Conservation (phyloP, 306 rosid genomes). For the Trichosanthes truncata region DNA sequence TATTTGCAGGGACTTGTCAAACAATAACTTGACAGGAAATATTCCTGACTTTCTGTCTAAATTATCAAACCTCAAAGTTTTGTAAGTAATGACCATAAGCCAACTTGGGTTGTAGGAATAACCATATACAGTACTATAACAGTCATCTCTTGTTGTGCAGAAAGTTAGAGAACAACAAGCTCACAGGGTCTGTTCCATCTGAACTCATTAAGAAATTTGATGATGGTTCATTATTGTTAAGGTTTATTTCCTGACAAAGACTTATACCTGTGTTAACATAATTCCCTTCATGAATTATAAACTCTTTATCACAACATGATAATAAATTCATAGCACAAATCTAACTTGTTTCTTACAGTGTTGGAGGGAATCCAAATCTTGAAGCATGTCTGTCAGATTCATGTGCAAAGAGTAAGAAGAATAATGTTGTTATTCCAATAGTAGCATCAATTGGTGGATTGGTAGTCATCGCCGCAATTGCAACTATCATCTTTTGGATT, state of each 20-base stretch:
- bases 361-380: neutral
- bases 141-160: neutral
- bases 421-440: neutral
- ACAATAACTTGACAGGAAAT: neutral
- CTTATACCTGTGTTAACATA: neutral
- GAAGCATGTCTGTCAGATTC: neutral
- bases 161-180: neutral
- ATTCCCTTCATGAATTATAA: neutral
- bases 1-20: conserved; percentile 5
- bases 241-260: neutral
- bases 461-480: neutral
- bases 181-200: neutral
- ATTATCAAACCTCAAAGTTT: neutral
- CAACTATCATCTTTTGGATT: neutral
- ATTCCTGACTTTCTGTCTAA: neutral
- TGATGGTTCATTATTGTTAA: neutral
- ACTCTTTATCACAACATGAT: neutral
- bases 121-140: neutral
- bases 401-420: neutral
- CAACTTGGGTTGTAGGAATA: neutral
- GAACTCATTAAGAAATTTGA: neutral
- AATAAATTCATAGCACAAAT: neutral
- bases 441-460: neutral
- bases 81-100: neutral
- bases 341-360: neutral